A percentile compares a stretch with the other conserved stretches of the same genome.
Conservation (phyloP, 176 grass and related monocot species). For the Avena sativa region DNA sequence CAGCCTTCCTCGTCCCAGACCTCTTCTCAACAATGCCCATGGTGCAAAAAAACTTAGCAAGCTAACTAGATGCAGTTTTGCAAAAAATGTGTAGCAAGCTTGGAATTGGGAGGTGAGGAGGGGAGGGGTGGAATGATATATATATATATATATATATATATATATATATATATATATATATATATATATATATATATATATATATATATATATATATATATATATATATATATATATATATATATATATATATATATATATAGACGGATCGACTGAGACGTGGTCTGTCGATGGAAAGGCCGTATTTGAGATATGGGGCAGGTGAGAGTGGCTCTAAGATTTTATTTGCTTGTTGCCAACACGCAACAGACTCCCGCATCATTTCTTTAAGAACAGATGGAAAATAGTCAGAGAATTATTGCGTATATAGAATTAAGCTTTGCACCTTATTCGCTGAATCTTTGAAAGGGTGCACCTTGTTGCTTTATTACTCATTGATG, state of each 20-base stretch:
- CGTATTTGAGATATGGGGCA: neutral
- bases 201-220: constrained; percentile 13
- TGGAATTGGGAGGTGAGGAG: neutral
- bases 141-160: neutral
- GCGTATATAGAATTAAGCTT: neutral
- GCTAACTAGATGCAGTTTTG: neutral
- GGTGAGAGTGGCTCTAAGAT: neutral
- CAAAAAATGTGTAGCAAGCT: neutral
- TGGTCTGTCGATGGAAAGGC: neutral
- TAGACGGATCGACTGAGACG: neutral
- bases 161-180: neutral
- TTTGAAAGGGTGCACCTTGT: neutral
- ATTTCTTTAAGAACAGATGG: neutral
- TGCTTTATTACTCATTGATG: neutral
- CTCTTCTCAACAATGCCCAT: constrained; percentile 33
- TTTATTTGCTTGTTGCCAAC: neutral
- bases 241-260: neutral
- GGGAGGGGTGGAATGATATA: neutral
- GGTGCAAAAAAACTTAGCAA: neutral
- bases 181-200: neutral
- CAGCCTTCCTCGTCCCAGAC: neutral
- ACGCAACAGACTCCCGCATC: neutral
- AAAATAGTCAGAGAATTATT: constrained; percentile 27
- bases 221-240: constrained; percentile 15
- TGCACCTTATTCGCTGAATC: neutral